Base-by-base conservation (phyloP, 192 early-diverging fungal genomes). In the Diversispora eburnea region DNA sequence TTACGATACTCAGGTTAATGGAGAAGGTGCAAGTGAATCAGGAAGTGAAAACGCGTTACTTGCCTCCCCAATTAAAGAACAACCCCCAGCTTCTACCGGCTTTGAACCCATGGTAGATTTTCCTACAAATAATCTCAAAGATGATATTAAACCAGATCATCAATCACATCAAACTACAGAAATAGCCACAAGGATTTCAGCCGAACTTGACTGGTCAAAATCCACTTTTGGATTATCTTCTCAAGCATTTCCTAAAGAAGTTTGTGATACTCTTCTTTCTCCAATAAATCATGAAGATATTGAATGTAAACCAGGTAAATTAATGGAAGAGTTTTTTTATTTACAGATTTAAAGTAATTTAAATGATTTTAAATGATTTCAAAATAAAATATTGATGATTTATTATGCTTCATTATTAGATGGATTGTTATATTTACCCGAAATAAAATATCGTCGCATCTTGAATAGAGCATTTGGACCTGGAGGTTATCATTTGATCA, bases 361-460 rank as follows among this genome's bases (percentile, higher is more conserved):
- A 52, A 52, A 17, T 52, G 51, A 52, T 4, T 52, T 4, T 9
- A 52, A 52, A 17, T 52, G 68, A 55, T 3, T 22, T 64, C 22
- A 49, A 51, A 22, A 33, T 33, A 33, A 1, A 1, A 33, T 33
- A 33, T 33, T 33, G 2, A 1, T 33, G 25, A 33, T 33, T 33
- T 33, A 33, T 33, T 33, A 33, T 69, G 33, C 12, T 60, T 70
- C 17, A 20, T 58, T 78, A 20, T 58, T 78, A 87, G 97, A 99
- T 76, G 97, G 97, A n/a, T 70, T 95, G 49, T 75, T 95, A 20
- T 98, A 98, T 74, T 83, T 98, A 17, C 95, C 95, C 49, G 97
- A 98, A 82, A 99, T 99, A 76, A 97, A 97, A 71, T 97, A 96
- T 80, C 87, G 97, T n/a, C 89, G 95, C 51, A 93, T 97, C 59